These are phyloP conservation scores for Mucor mucedo DNA, from an alignment of 371 early-diverging fungal species.

Conservation along the genomic window DNA sequence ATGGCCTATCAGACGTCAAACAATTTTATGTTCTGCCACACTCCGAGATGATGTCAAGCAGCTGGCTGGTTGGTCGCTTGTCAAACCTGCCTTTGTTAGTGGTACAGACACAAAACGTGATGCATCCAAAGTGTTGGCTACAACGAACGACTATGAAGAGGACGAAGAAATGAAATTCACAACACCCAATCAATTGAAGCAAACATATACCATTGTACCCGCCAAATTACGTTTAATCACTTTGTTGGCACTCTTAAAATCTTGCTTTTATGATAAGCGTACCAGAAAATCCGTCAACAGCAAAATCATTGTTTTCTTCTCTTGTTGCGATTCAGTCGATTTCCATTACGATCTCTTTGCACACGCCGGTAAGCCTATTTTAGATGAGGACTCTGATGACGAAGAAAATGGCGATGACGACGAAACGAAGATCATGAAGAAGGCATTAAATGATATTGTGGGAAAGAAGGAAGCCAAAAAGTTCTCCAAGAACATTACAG, in stretches of 20 bases:
- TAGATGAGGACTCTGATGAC: slow-evolving; percentile 49
- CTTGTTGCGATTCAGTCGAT: slow-evolving; percentile 92
- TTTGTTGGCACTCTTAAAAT: slow-evolving; percentile 73
- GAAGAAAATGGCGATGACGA: slow-evolving; percentile 49
- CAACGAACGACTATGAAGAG: slow-evolving; percentile 22
- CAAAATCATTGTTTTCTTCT: slow-evolving; percentile 88
- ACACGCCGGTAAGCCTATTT: slow-evolving; percentile 54
- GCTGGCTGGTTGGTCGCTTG: slow-evolving; percentile 79
- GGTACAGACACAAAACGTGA: slow-evolving; percentile 49
- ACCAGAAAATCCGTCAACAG: slow-evolving; percentile 45
- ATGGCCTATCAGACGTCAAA: slow-evolving; percentile 79
- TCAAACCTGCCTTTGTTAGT: slow-evolving; percentile 72
- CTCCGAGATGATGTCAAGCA: slow-evolving; percentile 81
- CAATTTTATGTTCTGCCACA: slow-evolving; percentile 94
- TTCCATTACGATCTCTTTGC: slow-evolving; percentile 83
- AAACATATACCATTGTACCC: slow-evolving; percentile 81
- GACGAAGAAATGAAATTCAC: slow-evolving; percentile 56
- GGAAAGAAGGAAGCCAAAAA: slow-evolving; percentile 22
- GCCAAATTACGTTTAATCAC: slow-evolving; percentile 93
- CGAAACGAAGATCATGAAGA: slow-evolving; percentile 33
- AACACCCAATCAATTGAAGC: slow-evolving; percentile 84
- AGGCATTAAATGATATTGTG: slow-evolving; percentile 26
- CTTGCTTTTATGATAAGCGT: slow-evolving; percentile 51
- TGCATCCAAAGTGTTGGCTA: slow-evolving; percentile 24
- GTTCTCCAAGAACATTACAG: slow-evolving; percentile 13